These are phyloP conservation scores for Jacaranda mimosifolia DNA, from an alignment of 257 asterid genomes.

Conservation along the genomic window DNA sequence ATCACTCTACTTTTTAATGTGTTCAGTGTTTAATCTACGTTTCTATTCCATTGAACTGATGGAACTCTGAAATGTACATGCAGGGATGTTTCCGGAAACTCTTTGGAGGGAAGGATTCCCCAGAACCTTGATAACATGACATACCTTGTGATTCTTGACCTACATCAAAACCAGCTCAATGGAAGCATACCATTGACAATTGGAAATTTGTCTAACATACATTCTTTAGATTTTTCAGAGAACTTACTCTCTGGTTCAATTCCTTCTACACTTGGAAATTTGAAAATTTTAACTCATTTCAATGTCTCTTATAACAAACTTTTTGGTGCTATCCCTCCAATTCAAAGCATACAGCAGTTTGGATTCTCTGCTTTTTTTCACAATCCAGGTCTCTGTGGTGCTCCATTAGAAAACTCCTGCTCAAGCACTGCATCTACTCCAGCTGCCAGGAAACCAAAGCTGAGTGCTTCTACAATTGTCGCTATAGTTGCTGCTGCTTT, in stretches of 20 bases:
- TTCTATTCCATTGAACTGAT: constrained; percentile 33
- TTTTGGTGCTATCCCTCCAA: constrained; percentile 77
- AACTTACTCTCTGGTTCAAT: constrained; percentile 68
- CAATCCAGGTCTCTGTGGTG: constrained; percentile 83
- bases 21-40: background rate
- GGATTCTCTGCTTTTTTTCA: constrained; percentile 76
- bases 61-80: constrained; percentile 34
- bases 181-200: constrained; percentile 72
- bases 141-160: constrained; percentile 72
- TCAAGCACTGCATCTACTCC: constrained; percentile 28
- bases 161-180: constrained; percentile 68
- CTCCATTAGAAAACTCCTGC: constrained; percentile 67
- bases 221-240: constrained; percentile 70
- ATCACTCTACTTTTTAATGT: constrained; percentile 8
- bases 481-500: constrained; percentile 88
- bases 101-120: constrained; percentile 68
- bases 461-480: constrained; percentile 74
- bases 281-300: constrained; percentile 66
- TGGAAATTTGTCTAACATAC: constrained; percentile 72
- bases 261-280: constrained; percentile 64
- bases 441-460: constrained; percentile 56
- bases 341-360: constrained; percentile 59
- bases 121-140: constrained; percentile 69
- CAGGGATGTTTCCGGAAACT: constrained; percentile 84
- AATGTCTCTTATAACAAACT: constrained; percentile 84